Conservation (phyloP, 1,284 basidiomycete genomes). For the Trichosporon asahii region DNA sequence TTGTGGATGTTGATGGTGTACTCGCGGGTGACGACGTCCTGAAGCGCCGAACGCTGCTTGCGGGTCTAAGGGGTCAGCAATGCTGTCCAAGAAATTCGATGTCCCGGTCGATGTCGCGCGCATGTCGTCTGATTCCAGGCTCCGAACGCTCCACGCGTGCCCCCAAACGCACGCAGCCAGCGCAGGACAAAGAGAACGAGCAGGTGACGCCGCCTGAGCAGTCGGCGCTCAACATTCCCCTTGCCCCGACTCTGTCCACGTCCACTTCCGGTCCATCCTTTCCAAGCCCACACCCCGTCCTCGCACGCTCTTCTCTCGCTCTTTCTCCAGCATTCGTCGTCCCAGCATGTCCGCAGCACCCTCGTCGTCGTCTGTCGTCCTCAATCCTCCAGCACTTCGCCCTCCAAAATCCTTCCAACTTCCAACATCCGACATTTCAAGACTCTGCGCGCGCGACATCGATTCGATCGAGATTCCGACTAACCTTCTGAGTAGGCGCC, state of each 20-base stretch:
- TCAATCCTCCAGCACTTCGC: background rate
- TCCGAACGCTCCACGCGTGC: background rate
- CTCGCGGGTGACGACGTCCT: slow-evolving; percentile 93
- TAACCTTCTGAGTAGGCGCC: slow-evolving; percentile 30
- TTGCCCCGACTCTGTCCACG: background rate
- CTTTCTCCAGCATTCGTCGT: background rate
- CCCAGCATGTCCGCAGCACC: background rate
- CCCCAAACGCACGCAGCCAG: no score
- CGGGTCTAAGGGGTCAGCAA: slow-evolving; percentile 59
- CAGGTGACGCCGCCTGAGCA: background rate
- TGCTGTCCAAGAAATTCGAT: background rate
- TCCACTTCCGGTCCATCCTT: background rate
- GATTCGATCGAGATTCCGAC: slow-evolving; percentile 13
- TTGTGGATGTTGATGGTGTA: slow-evolving; percentile 97
- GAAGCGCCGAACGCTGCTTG: slow-evolving; percentile 87
- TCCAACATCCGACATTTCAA: background rate
- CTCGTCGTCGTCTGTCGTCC: background rate
- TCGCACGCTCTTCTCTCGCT: background rate
- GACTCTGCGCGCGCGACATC: slow-evolving; percentile 11
- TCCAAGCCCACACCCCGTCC: background rate
- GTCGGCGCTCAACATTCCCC: background rate
- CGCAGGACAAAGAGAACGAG: background rate
- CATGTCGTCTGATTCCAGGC: background rate
- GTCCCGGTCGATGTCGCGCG: background rate
- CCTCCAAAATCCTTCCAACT: background rate